A percentile compares a stretch with the other conserved stretches of the same genome.
phyloP scores from a whole-genome alignment of 352 stramenopile species.

The Globisporangium nodosum region DNA sequence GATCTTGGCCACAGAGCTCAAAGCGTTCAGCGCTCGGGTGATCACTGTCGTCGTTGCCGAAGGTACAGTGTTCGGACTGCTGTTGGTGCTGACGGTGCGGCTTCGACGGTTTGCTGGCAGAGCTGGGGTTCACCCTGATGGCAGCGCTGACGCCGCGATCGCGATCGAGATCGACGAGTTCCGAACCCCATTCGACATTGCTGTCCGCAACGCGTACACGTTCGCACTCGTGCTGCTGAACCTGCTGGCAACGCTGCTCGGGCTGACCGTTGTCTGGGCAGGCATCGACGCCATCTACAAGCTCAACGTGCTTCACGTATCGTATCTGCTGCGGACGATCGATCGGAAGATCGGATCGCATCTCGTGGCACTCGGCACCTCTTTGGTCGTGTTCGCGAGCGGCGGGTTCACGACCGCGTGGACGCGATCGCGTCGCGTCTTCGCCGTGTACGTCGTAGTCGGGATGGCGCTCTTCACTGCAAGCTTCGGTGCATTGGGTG shows the following conservation, averaged over 20 bases:
- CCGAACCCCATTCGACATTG: slow-evolving; percentile 6
- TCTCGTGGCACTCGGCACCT: slow-evolving; percentile 30
- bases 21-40: slow-evolving; percentile 13
- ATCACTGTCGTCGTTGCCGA: slow-evolving; percentile 17
- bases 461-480: slow-evolving; percentile 37
- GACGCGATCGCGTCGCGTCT: slow-evolving; percentile 16
- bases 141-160: background rate
- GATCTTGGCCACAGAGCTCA: slow-evolving; percentile 4
- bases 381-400: slow-evolving; percentile 28
- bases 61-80: slow-evolving; percentile 16
- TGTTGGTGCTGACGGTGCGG: slow-evolving; percentile 11
- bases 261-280: slow-evolving; percentile 29
- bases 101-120: slow-evolving; percentile 21
- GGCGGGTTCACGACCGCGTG: slow-evolving; percentile 27
- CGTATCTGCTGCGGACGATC: slow-evolving; percentile 47
- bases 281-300: slow-evolving; percentile 54
- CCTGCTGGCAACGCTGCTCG: slow-evolving; percentile 16
- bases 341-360: slow-evolving; percentile 50
- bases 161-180: slow-evolving; percentile 7
- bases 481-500: slow-evolving; percentile 31
- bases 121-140: background rate
- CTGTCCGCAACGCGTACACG: slow-evolving; percentile 4
- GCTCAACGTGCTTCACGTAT: slow-evolving; percentile 65
- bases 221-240: slow-evolving; percentile 18
- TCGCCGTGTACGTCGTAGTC: slow-evolving; percentile 23